These are phyloP conservation scores for Tulasnella sp. DNA, from an alignment of 768 basidiomycete species.

Conservation along the genomic window DNA sequence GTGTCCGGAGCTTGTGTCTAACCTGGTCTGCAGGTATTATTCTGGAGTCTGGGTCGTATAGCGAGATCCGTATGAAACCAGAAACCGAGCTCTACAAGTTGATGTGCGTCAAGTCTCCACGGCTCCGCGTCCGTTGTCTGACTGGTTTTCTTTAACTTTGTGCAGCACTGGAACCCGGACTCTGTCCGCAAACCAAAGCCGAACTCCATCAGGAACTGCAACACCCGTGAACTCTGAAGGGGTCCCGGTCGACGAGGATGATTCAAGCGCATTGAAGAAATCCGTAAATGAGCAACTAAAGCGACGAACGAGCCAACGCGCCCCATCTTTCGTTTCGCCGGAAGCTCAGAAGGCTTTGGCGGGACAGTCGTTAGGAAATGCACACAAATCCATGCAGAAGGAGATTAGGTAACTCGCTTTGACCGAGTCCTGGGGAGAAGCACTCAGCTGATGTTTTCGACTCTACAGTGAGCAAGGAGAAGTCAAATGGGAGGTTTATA, in stretches of 20 bases:
- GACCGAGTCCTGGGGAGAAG: conserved; percentile 34
- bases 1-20: background rate
- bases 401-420: conserved; percentile 31
- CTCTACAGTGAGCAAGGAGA: conserved; percentile 60
- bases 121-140: background rate
- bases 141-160: background rate
- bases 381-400: conserved; percentile 26
- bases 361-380: background rate
- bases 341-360: conserved; percentile 22
- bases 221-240: conserved; percentile 36
- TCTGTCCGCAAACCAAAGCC: conserved; percentile 25
- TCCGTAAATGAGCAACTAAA: background rate
- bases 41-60: conserved; percentile 64
- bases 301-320: conserved; percentile 23
- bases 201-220: conserved; percentile 41
- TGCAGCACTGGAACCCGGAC: conserved; percentile 13
- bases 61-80: conserved; percentile 48
- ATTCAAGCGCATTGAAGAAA: background rate
- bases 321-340: conserved; percentile 29
- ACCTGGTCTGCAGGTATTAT: conserved; percentile 43
- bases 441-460: conserved; percentile 46
- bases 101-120: conserved; percentile 44
- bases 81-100: conserved; percentile 66
- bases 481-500: conserved; percentile 71
- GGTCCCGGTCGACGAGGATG: background rate